A percentile compares a stretch with the other conserved stretches of the same genome.
These are phyloP conservation scores for Thymus quinquecostatus DNA, from an alignment of 257 asterid genomes.

Conservation along the genomic window DNA sequence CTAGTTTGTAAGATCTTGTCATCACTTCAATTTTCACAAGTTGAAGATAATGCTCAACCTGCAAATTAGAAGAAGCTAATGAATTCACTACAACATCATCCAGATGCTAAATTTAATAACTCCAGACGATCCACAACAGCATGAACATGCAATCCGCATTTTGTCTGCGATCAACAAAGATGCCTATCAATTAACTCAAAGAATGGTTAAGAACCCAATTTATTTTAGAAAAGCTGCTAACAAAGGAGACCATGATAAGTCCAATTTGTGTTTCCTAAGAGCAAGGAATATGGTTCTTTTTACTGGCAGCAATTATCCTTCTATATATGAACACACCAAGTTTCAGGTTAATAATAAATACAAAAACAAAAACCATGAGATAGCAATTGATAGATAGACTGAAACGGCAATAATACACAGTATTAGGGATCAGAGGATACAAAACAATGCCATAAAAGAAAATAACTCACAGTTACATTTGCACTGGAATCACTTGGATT, in stretches of 20 bases:
- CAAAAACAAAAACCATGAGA: background rate
- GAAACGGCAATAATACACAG: constrained; percentile 15
- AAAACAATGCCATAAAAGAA: constrained; percentile 15
- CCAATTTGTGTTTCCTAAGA: constrained; percentile 10
- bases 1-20: constrained; percentile 77
- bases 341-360: constrained; percentile 8
- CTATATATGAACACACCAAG: background rate
- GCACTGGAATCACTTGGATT: constrained; percentile 79
- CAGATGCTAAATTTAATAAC: background rate
- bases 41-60: constrained; percentile 97
- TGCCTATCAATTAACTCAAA: constrained; percentile 7
- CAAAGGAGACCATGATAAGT: background rate
- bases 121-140: background rate
- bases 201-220: background rate
- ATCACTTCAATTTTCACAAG: constrained; percentile 92
- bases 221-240: constrained; percentile 7
- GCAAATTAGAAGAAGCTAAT: constrained; percentile 36
- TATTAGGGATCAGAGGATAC: background rate
- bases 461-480: constrained; percentile 88
- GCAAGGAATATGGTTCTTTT: background rate
- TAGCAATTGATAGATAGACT: constrained; percentile 6
- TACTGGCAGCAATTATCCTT: constrained; percentile 4
- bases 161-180: background rate
- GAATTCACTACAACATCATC: constrained; percentile 23
- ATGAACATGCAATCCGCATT: background rate